phyloP scores from a whole-genome alignment of 2,329 filamentous ascomycete genomes.

The Alternaria gaisen region DNA sequence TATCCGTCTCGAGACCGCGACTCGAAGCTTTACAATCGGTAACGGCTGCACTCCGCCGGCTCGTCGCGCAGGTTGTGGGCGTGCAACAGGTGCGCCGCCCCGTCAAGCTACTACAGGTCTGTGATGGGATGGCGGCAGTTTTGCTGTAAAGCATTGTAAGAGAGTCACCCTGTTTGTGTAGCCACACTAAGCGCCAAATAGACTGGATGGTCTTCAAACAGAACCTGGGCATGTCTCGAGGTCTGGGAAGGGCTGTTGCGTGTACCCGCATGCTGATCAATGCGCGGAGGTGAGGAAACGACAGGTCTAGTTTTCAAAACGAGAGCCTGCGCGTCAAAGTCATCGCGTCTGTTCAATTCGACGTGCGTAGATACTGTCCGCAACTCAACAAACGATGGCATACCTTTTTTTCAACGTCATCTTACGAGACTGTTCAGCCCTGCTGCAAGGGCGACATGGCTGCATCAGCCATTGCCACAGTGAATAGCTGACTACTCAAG shows the following conservation, averaged over 20 bases:
- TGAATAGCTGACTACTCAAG: slow-evolving; percentile 28
- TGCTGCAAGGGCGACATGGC: slow-evolving; percentile 47
- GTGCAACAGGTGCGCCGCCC: slow-evolving; percentile 29
- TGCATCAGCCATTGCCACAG: slow-evolving; percentile 32
- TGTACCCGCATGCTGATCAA: slow-evolving; percentile 15
- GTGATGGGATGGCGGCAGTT: slow-evolving; percentile 23
- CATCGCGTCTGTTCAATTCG: background rate
- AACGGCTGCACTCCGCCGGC: slow-evolving; percentile 32
- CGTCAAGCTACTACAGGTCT: slow-evolving; percentile 33
- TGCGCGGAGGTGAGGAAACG: slow-evolving; percentile 35
- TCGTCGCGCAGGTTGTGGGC: slow-evolving; percentile 38
- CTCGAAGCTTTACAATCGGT: slow-evolving; percentile 23
- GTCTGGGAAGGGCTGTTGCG: slow-evolving; percentile 21
- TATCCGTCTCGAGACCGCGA: slow-evolving; percentile 24
- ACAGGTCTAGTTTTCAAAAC: slow-evolving; percentile 33
- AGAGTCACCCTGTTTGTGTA: slow-evolving; percentile 43
- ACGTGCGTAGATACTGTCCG: background rate
- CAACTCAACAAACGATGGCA: slow-evolving; percentile 4
- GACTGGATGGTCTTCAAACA: slow-evolving; percentile 44
- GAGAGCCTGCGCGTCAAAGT: background rate
- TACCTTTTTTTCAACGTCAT: background rate
- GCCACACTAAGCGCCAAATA: slow-evolving; percentile 41
- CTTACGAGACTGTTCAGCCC: slow-evolving; percentile 34
- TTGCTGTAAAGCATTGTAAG: slow-evolving; percentile 32
- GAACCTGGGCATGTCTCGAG: slow-evolving; percentile 29